Base-by-base conservation (phyloP, 768 basidiomycete genomes). In the Cystofilobasidium macerans region DNA sequence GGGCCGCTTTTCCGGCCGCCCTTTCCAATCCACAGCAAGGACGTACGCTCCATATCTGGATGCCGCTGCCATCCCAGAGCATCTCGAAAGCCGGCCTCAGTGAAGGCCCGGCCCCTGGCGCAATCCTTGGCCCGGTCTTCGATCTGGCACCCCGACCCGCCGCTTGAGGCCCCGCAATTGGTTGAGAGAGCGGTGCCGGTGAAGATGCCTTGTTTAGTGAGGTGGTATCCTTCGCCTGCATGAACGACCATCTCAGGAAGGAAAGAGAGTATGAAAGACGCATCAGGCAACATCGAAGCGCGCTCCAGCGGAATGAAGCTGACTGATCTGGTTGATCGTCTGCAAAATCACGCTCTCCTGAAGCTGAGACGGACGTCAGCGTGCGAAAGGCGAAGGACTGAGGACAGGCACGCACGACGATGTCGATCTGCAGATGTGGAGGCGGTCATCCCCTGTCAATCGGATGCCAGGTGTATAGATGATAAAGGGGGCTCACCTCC, bases 51-150 rank as follows among this genome's bases (percentile, higher is more conserved):
- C 62, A 63, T 24, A 63, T 63, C 36, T 63, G 36, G 20, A 63
- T 33, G 9, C 62, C 62, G 20, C 42, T n/a, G 38, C 62, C 62
- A 40, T 63, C 62, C 62, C 53, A 63, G 38, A 63, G 62, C 26
- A 63, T 35, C 5, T 51, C 62, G 24, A 54, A 63, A 1, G 42
- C 62, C 62, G 8, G 40, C 43, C 35, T 20, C 51, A 38, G 54
- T 63, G 53, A 63, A 63, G 5, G 38, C 36, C 33, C 43, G 14
- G n/a, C 53, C 62, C 20, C 20, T 54, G 35, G 62, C 45, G 45
- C 11, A 40, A n/a, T 51, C 24, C 18, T 28, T 38, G 2, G 35
- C 13, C 16, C 22, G 36, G 20, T 54, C 48, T 12, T 42, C 26
- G 26, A 63, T 63, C 24, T 63, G 62, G 47, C 62, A 63, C 16